Evolutionary conservation across 306 rosid genomes (phyloP).

Genomic region (Lagenaria siceraria): DNA sequence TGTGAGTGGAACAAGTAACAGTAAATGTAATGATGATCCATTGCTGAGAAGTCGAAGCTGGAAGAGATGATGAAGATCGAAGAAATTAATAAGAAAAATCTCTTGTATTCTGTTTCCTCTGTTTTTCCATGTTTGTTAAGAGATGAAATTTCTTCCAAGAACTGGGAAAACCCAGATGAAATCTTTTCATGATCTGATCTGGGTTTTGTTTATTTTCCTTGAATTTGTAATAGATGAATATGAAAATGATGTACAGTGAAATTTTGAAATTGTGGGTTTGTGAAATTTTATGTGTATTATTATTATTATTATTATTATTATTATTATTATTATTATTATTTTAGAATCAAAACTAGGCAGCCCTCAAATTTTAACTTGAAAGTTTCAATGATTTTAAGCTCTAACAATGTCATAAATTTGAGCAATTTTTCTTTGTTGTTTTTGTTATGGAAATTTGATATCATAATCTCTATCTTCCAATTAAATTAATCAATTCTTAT

Average conservation of each 20-base stretch:
- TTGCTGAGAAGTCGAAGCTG: slow-evolving; percentile 66
- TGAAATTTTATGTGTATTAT: too few relatives aligned
- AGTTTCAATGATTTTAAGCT: not conserved
- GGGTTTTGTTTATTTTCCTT: not conserved
- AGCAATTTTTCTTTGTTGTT: not conserved
- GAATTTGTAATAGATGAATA: not conserved
- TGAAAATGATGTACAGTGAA: not conserved
- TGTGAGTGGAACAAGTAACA: slow-evolving; percentile 38
- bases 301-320: too few relatives aligned
- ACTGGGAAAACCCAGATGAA: not conserved
- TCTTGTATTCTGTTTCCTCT: not conserved
- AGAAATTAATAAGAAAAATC: not conserved
- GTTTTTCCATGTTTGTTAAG: not conserved
- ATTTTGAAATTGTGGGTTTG: not conserved
- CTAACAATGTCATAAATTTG: not conserved
- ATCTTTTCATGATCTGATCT: not conserved
- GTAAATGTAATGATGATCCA: slow-evolving; percentile 17
- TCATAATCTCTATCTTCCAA: not conserved
- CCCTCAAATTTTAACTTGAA: not conserved
- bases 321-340: too few relatives aligned
- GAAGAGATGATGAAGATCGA: slow-evolving; percentile 36
- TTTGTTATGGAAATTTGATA: not conserved
- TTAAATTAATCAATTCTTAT: not conserved
- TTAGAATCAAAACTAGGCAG: too few relatives aligned
- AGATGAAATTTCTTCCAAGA: not conserved